These are phyloP conservation scores for Malus asiatica DNA, from an alignment of 306 rosid genomes.

Conservation along the genomic window DNA sequence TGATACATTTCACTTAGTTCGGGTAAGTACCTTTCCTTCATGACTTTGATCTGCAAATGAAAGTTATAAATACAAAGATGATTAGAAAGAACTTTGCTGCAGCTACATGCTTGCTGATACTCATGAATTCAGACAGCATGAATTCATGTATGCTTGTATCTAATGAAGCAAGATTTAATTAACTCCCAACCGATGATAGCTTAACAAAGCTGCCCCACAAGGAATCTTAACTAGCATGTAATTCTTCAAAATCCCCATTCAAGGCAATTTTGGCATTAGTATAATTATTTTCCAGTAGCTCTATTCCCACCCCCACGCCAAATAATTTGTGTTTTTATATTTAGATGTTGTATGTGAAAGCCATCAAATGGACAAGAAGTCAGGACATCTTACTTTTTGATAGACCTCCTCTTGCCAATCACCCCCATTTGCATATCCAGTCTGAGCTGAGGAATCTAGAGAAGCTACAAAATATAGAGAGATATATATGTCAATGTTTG, in stretches of 20 bases:
- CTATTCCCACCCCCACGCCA: background rate
- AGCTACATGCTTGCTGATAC: background rate
- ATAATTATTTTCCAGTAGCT: background rate
- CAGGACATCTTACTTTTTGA: conserved; percentile 45
- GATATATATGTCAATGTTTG: background rate
- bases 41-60: conserved; percentile 48
- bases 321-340: background rate
- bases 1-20: conserved; percentile 55
- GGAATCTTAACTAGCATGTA: background rate
- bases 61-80: conserved; percentile 18
- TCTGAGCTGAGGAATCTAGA: conserved; percentile 54
- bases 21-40: conserved; percentile 54
- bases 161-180: too few species aligned
- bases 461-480: conserved; percentile 38
- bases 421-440: conserved; percentile 47
- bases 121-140: background rate
- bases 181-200: background rate
- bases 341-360: background rate
- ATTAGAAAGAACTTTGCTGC: background rate
- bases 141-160: background rate
- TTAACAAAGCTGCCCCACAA: too few species aligned
- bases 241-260: background rate
- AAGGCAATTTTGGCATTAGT: background rate
- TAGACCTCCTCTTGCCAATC: conserved; percentile 69
- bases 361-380: background rate